phyloP scores from a whole-genome alignment of 208 protist genomes.

The Acanthamoeba royreba region DNA sequence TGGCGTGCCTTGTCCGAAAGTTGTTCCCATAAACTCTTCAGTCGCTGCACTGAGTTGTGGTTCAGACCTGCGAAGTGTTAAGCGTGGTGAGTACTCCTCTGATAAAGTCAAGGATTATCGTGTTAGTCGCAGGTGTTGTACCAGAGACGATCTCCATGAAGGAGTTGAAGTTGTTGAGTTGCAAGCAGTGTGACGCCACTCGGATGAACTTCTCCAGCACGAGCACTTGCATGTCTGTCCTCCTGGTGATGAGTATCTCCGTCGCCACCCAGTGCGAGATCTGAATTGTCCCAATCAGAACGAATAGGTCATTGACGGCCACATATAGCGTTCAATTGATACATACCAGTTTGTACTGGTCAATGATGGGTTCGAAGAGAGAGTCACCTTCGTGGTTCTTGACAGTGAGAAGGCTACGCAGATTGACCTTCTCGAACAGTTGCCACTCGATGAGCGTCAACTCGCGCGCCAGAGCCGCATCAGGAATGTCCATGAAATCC shows the following conservation, averaged over 20 bases:
- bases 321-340: no score
- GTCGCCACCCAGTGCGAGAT: neutral
- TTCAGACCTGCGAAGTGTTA: neutral
- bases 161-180: slow-evolving; percentile 33
- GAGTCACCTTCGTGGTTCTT: neutral
- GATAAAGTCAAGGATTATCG: no score
- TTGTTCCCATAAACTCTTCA: neutral
- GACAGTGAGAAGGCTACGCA: neutral
- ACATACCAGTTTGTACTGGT: neutral
- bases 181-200: neutral
- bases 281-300: no score
- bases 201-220: slow-evolving; percentile 33
- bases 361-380: slow-evolving; percentile 2
- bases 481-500: slow-evolving; percentile 2
- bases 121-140: neutral
- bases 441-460: neutral
- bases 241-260: neutral
- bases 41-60: slow-evolving; percentile 27
- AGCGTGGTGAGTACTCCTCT: neutral
- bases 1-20: neutral
- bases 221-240: neutral
- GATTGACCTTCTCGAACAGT: neutral
- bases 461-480: neutral
- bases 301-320: neutral
- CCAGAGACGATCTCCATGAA: slow-evolving; percentile 34